Evolutionary conservation across 2,329 filamentous ascomycete genomes (phyloP), one percentile per base, ranked within the genome.

Genomic region (Microsporum canis): DNA sequence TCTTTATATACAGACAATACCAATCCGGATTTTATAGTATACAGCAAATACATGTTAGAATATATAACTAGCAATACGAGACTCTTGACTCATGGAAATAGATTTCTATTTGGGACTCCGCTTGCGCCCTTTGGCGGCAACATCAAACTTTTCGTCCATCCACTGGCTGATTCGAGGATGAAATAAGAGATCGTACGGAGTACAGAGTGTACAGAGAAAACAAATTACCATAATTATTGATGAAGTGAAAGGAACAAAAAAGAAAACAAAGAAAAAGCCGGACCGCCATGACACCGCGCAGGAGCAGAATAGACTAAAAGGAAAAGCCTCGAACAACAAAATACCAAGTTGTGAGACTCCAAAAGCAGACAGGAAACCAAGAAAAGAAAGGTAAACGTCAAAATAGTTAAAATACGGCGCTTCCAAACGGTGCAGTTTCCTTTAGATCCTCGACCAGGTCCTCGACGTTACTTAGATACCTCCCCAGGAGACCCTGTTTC

Each of bases 391-490:
- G 27, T 47, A 47, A 8, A 57, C 38, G 8, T 5, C 49, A 55
- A 60, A 45, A 39, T 45, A 39, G 3, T 45, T 57, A 63, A 63
- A 72, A 75, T 39, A 76, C 72, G 17, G 72, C 72, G 4, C 85
- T 72, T 4, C 84, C 86, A 76, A 90, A 90, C 0, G 89, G 87
- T 55, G 87, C 86, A 66, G 84, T 88, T 71, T 89, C 89, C 65
- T 86, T 84, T 67, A 96, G 76, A 73, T 96, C 90, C 71, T 88
- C 85, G 60, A 95, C 89, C 63, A 95, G 79, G 67, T 91, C 89
- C 64, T 91, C 88, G 31, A 95, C 89, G 69, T 88, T 94, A 72
- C 82, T 87, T 69, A 95, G 78, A 72, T 94, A 89, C 65, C 84
- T 81, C 49, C 87, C 88, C 43, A 95, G 77, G 72, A 95, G 75